Percentiles rank a stretch among this genome's conserved stretches.
These are phyloP conservation scores for Pholiota microspora DNA, from an alignment of 768 basidiomycete species.

Conservation along the genomic window DNA sequence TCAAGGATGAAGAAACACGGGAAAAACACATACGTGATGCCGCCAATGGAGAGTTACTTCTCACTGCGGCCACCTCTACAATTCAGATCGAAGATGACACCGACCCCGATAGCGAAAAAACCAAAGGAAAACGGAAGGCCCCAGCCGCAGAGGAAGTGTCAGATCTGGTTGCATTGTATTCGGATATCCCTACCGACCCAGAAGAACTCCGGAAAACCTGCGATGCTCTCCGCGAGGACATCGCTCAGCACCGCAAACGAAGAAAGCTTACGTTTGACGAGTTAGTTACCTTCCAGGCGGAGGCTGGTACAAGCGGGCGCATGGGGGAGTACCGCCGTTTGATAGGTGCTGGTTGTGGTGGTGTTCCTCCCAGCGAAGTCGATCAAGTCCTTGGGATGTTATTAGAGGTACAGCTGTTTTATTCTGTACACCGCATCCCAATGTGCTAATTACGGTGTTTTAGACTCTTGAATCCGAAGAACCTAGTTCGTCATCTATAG, in stretches of 20 bases:
- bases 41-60: constrained; percentile 53
- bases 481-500: constrained; percentile 56
- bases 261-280: constrained; percentile 73
- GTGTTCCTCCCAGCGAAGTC: constrained; percentile 81
- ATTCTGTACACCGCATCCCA: not conserved
- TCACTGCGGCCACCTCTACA: constrained; percentile 42
- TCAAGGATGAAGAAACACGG: constrained; percentile 77
- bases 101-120: constrained; percentile 41
- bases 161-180: constrained; percentile 60
- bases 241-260: constrained; percentile 63
- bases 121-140: constrained; percentile 56
- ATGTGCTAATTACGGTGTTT: not conserved
- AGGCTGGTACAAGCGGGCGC: constrained; percentile 84
- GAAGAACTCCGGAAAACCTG: constrained; percentile 54
- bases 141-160: constrained; percentile 54
- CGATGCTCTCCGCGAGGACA: constrained; percentile 60
- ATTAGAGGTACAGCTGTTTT: constrained; percentile 59
- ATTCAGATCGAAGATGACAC: constrained; percentile 45
- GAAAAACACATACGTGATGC: constrained; percentile 68
- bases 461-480: constrained; percentile 85
- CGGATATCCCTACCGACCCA: constrained; percentile 55
- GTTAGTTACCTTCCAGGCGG: constrained; percentile 79
- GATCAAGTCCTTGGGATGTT: constrained; percentile 84
- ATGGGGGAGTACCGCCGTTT: constrained; percentile 89
- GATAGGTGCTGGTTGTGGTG: constrained; percentile 89